phyloP scores from a whole-genome alignment of 139 green algal genomes.

The Closterium sp. region DNA sequence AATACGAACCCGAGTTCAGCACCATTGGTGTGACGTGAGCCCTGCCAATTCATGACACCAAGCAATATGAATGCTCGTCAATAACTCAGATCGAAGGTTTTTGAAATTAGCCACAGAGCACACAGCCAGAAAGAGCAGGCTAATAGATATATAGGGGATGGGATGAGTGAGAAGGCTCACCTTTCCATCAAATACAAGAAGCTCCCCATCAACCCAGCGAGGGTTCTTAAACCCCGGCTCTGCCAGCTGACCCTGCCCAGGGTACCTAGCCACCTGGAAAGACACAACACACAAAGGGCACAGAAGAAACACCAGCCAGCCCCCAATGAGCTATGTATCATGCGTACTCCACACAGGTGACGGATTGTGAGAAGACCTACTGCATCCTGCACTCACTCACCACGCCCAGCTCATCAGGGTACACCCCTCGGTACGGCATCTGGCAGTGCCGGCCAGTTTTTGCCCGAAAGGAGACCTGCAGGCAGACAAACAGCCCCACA shows the following conservation, averaged over 20 bases:
- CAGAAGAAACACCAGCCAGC: background rate
- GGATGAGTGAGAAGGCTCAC: background rate
- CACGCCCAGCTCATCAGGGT: constrained; percentile 84
- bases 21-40: constrained; percentile 32
- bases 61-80: background rate
- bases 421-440: constrained; percentile 55
- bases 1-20: constrained; percentile 88
- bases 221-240: constrained; percentile 65
- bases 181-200: constrained; percentile 71
- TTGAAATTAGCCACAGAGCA: too few relatives aligned
- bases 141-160: too few relatives aligned
- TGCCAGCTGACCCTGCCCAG: constrained; percentile 80
- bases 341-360: background rate
- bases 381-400: background rate
- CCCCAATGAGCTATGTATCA: background rate
- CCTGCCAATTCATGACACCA: background rate
- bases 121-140: too few relatives aligned
- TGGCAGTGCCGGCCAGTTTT: constrained; percentile 55
- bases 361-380: background rate
- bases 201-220: constrained; percentile 88
- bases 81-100: too few relatives aligned
- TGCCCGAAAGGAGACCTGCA: constrained; percentile 70
- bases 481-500: background rate
- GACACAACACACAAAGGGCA: background rate
- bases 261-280: constrained; percentile 61